Percentiles rank a stretch among this genome's conserved stretches.
Conservation (phyloP, 2,329 filamentous ascomycete genomes). For the Cladosporium velox region DNA sequence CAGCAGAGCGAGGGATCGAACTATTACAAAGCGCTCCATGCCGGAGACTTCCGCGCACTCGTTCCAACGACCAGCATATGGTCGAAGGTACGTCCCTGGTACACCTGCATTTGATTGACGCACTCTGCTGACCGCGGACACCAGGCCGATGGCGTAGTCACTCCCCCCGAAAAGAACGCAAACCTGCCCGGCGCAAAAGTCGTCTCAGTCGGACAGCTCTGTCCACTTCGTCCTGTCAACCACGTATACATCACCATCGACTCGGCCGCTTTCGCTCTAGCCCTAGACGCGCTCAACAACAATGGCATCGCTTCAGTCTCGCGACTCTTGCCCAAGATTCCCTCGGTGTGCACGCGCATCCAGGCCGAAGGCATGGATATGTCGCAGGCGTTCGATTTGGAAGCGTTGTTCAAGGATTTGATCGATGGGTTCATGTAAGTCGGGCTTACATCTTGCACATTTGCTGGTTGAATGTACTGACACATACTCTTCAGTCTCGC, state of each 20-base stretch:
- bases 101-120: neutral
- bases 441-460: neutral
- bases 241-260: constrained; percentile 35
- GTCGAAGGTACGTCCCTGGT: constrained; percentile 25
- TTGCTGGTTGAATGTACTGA: neutral
- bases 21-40: constrained; percentile 34
- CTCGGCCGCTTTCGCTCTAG: constrained; percentile 33
- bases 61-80: constrained; percentile 36
- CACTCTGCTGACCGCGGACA: neutral
- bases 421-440: constrained; percentile 19
- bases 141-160: constrained; percentile 33
- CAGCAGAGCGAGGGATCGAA: constrained; percentile 35
- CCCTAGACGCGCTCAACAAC: constrained; percentile 34
- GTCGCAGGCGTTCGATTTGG: neutral
- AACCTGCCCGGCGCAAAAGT: constrained; percentile 32
- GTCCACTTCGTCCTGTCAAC: constrained; percentile 27
- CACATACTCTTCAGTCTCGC: neutral
- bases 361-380: constrained; percentile 22
- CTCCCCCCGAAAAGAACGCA: constrained; percentile 32
- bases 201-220: constrained; percentile 31
- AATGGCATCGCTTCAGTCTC: constrained; percentile 29
- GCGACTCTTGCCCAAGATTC: constrained; percentile 22
- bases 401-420: neutral
- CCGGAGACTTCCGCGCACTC: constrained; percentile 27
- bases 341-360: constrained; percentile 27